Base-by-base conservation (phyloP, 2,329 filamentous ascomycete species). In the Fusarium ambrosium region DNA sequence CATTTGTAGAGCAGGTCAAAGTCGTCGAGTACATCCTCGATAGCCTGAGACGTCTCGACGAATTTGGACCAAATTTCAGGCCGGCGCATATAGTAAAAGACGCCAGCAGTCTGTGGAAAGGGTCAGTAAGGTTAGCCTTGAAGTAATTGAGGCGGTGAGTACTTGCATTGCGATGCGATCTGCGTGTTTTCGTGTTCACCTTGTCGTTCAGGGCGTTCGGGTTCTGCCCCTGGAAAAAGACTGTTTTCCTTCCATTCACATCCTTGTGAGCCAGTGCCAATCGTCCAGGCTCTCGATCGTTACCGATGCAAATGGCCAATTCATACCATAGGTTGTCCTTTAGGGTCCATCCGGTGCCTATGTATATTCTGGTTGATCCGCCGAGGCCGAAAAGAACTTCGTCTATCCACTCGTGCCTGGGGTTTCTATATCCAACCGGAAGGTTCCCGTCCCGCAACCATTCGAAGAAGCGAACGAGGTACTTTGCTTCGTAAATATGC, bases 341-440 rank as follows among this genome's bases (percentile, higher is more conserved):
- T 18, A 22, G 27, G 14, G 16, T 27, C 37, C 37, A 65, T 3
- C 8, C 27, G 10, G 11, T 2, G 5, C 37, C 9, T 34, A 10
- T 48, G 62, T 9, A 58, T 10, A 29, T 18, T 37, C 53, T 65
- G 14, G n/a, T 59, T 45, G 27, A 20, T 9, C 20, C 24, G 24
- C 39, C 59, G 4, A 62, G 24, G 37, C 63, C 51, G 22, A 65
- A 16, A 48, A 65, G 63, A 60, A 59, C 63, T 11, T 65, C 63
- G 7, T 36, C 27, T 60, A 60, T 37, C 63, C 39, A 65, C 6
- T 3, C 6, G 24, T 36, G 11, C 4, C 18, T 22, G 43, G 64
- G 64, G 11, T 53, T 66, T 11, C 4, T 2, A 16, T 66, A 66
- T 37, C 22, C 56, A 61, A 24, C 41, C 6, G 64, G 56, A 34